These are phyloP conservation scores for Talaromyces sp. DNA, from an alignment of 2,329 filamentous ascomycete species.

Conservation along the genomic window DNA sequence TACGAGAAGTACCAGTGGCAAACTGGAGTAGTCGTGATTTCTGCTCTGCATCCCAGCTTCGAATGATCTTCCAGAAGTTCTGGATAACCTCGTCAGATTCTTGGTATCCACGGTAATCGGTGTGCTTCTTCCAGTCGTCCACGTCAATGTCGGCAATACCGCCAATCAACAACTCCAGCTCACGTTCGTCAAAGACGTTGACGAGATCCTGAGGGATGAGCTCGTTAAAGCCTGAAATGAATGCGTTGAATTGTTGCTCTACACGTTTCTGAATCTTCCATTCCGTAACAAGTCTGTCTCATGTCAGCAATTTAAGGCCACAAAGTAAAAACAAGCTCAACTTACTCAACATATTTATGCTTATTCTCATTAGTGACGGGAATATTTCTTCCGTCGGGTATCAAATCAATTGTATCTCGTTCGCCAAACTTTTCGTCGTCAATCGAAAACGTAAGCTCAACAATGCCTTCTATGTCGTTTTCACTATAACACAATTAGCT, in stretches of 20 bases:
- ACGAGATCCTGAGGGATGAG: constrained; percentile 93
- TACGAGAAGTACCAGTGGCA: constrained; percentile 93
- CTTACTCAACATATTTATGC: constrained; percentile 92
- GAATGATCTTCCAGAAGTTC: constrained; percentile 96
- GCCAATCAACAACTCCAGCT: constrained; percentile 91
- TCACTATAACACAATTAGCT: constrained; percentile 50
- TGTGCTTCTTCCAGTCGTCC: constrained; percentile 99
- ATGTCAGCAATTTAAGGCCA: background rate
- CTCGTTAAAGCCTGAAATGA: constrained; percentile 96
- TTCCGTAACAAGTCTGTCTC: constrained; percentile 77
- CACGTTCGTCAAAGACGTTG: constrained; percentile 97
- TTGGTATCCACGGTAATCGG: constrained; percentile 96
- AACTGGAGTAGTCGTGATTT: constrained; percentile 96
- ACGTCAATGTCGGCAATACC: constrained; percentile 99
- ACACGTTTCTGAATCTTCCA: constrained; percentile 99
- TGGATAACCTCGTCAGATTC: constrained; percentile 96
- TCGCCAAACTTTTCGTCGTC: constrained; percentile 98
- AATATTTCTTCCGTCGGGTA: constrained; percentile 83
- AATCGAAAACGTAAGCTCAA: constrained; percentile 94
- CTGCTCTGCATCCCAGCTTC: constrained; percentile 96
- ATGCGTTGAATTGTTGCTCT: constrained; percentile 96
- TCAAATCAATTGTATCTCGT: constrained; percentile 88
- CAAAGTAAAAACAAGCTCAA: background rate
- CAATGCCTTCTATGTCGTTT: constrained; percentile 91
- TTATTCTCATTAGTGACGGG: constrained; percentile 99